Percentiles rank a stretch among this genome's conserved stretches.
Evolutionary conservation across 2,329 filamentous ascomycete species (phyloP).

Genomic region (Monilinia vaccinii-corymbosi): DNA sequence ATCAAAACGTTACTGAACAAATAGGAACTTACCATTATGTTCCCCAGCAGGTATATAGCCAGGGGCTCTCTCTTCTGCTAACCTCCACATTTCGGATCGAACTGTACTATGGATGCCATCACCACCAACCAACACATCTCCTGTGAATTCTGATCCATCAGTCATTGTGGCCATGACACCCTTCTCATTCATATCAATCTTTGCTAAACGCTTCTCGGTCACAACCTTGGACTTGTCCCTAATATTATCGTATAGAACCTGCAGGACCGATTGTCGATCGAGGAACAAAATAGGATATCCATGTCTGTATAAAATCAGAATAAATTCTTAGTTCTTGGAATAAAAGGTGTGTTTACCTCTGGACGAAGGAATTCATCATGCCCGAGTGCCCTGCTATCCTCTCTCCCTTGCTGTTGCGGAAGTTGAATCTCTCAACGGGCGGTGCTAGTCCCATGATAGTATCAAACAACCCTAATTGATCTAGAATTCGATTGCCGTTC

Average conservation of each 20-base stretch:
- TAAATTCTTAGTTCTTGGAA: neutral
- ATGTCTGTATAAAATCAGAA: constrained; percentile 1
- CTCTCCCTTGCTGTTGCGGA: neutral
- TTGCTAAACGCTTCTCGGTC: constrained; percentile 4
- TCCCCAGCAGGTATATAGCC: constrained; percentile 1
- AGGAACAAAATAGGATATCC: constrained; percentile 19
- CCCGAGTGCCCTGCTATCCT: neutral
- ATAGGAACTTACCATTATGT: constrained; percentile 6
- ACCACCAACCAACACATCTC: constrained; percentile 11
- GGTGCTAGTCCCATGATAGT: neutral
- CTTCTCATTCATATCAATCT: constrained; percentile 2
- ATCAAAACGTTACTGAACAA: neutral
- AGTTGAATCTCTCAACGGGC: constrained; percentile 1
- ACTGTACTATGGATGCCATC: constrained; percentile 15
- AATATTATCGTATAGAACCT: constrained; percentile 27
- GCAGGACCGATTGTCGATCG: constrained; percentile 31
- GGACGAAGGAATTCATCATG: neutral
- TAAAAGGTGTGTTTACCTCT: neutral
- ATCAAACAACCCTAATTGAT: constrained; percentile 38
- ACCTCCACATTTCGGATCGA: constrained; percentile 25
- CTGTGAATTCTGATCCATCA: constrained; percentile 8
- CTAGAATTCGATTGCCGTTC: constrained; percentile 37
- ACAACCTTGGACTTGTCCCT: constrained; percentile 10
- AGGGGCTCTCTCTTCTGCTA: constrained; percentile 20
- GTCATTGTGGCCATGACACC: constrained; percentile 3